Evolutionary conservation across 768 basidiomycete genomes (phyloP).

Genomic region (Erythrobasidium yunnanense): DNA sequence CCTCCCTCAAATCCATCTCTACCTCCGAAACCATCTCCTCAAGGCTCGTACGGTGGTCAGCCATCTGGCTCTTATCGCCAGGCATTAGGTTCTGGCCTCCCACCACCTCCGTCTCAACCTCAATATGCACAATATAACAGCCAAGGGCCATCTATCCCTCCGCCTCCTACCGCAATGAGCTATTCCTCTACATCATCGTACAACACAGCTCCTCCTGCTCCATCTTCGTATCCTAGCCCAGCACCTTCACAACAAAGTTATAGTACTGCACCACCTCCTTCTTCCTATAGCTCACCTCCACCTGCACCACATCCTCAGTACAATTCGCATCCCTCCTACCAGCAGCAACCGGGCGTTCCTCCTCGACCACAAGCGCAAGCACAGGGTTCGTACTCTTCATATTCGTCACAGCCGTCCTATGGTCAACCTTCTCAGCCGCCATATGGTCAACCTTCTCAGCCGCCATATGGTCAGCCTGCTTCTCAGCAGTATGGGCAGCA

Average conservation of each 20-base stretch:
- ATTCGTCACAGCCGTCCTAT: conserved; percentile 8
- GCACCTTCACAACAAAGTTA: conserved; percentile 5
- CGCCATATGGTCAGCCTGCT: not conserved
- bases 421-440: conserved; percentile 12
- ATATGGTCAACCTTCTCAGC: not conserved
- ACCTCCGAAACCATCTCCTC: conserved; percentile 1
- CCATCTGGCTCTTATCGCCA: not conserved
- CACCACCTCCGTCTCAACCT: conserved; percentile 20
- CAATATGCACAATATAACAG: not conserved
- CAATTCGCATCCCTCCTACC: not conserved
- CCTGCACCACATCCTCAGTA: not conserved
- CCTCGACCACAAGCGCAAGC: conserved; percentile 15
- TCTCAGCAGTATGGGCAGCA: not conserved
- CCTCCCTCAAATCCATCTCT: conserved; percentile 14
- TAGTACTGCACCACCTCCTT: too few relatives aligned
- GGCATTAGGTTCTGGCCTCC: not conserved
- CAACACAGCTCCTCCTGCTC: not conserved
- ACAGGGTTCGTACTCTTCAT: not conserved
- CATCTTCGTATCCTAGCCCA: not conserved
- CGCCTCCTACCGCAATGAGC: conserved; percentile 1
- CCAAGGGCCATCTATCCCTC: not conserved
- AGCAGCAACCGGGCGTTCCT: conserved; percentile 1
- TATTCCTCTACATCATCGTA: not conserved
- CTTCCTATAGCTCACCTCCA: not conserved
- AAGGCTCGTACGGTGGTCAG: not conserved